These are phyloP conservation scores for Didymella arachidicola DNA, from an alignment of 2,329 filamentous ascomycete species.

Conservation along the genomic window DNA sequence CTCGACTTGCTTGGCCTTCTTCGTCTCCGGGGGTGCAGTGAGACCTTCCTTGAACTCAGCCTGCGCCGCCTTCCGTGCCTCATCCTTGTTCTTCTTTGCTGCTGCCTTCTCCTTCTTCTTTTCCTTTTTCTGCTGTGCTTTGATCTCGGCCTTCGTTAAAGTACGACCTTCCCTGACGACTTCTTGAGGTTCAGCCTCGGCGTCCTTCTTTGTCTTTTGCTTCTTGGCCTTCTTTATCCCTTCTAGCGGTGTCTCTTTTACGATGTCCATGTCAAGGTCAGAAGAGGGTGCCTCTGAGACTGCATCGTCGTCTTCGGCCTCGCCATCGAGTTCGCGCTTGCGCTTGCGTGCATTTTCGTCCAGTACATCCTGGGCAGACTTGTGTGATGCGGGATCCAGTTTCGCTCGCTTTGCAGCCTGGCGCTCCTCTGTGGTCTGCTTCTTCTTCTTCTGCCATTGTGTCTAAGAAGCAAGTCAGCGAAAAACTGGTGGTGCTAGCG, in stretches of 20 bases:
- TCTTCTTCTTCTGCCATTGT: slow-evolving; percentile 95
- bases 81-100: slow-evolving; percentile 50
- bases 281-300: slow-evolving; percentile 40
- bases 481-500: slow-evolving; percentile 14
- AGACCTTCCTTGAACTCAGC: slow-evolving; percentile 40
- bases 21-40: slow-evolving; percentile 31
- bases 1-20: slow-evolving; percentile 37
- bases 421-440: slow-evolving; percentile 87
- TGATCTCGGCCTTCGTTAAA: slow-evolving; percentile 50
- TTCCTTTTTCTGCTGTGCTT: slow-evolving; percentile 56
- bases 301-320: slow-evolving; percentile 39
- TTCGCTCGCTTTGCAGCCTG: slow-evolving; percentile 75
- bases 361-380: slow-evolving; percentile 92
- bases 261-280: slow-evolving; percentile 46
- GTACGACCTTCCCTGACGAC: slow-evolving; percentile 48
- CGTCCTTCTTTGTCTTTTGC: slow-evolving; percentile 53
- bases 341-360: slow-evolving; percentile 83
- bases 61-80: slow-evolving; percentile 41
- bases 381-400: slow-evolving; percentile 87
- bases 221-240: slow-evolving; percentile 54
- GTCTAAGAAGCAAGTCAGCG: slow-evolving; percentile 63
- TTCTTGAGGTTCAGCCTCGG: slow-evolving; percentile 29
- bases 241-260: slow-evolving; percentile 50
- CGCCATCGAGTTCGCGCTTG: slow-evolving; percentile 71
- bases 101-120: slow-evolving; percentile 56